Evolutionary conservation across 306 rosid species (phyloP).

Genomic region (Luffa acutangula): DNA sequence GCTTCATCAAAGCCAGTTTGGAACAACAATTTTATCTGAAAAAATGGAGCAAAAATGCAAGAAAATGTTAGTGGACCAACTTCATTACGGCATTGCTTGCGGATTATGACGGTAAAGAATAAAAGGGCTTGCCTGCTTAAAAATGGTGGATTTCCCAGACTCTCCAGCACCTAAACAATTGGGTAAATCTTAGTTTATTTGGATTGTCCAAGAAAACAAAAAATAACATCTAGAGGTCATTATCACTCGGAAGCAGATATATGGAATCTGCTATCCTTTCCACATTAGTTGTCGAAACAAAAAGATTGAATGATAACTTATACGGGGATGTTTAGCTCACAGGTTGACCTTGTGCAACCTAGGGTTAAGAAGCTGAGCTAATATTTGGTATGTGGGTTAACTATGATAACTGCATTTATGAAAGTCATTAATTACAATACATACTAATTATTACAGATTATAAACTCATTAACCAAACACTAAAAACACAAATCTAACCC

Average conservation of each 20-base stretch:
- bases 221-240: not conserved
- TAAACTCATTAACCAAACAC: not conserved
- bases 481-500: not conserved
- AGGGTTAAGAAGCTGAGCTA: not conserved
- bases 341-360: not conserved
- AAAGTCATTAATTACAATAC: not conserved
- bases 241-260: not conserved
- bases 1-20: slow-evolving; percentile 96
- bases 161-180: slow-evolving; percentile 73
- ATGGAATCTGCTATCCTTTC: not conserved
- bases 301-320: not conserved
- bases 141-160: slow-evolving; percentile 92
- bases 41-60: not conserved
- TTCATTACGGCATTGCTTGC: not conserved
- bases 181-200: slow-evolving; percentile 3
- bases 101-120: slow-evolving; percentile 4
- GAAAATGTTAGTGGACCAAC: not conserved
- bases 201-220: not conserved
- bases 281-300: not conserved
- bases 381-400: not conserved
- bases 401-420: not conserved
- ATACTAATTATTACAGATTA: not conserved
- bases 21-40: slow-evolving; percentile 91
- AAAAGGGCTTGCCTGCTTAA: slow-evolving; percentile 67
- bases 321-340: not conserved